A percentile compares a stretch with the other conserved stretches of the same genome.
Conservation (phyloP, 2,329 filamentous ascomycete species). For the Pezicula rhizophila region DNA sequence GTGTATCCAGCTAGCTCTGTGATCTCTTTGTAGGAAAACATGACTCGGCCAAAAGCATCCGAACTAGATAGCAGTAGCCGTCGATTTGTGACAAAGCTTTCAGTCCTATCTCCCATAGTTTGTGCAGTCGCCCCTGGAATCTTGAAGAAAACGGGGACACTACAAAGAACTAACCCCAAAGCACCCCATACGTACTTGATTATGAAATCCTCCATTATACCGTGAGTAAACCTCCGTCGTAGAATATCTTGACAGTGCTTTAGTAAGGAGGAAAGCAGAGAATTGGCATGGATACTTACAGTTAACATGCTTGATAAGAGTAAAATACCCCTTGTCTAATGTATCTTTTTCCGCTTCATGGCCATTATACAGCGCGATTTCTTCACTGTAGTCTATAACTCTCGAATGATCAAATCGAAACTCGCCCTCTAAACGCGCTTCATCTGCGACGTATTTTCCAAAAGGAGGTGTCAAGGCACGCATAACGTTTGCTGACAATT, state of each 20-base stretch:
- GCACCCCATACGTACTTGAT: slow-evolving; percentile 99
- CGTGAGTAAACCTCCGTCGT: slow-evolving; percentile 85
- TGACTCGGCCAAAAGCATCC: slow-evolving; percentile 89
- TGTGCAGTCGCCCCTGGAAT: slow-evolving; percentile 58
- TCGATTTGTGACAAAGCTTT: slow-evolving; percentile 87
- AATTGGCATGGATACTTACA: slow-evolving; percentile 13
- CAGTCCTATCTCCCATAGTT: slow-evolving; percentile 63
- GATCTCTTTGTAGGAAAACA: slow-evolving; percentile 98
- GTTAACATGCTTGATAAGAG: slow-evolving; percentile 97
- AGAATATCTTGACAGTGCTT: slow-evolving; percentile 58
- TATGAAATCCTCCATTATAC: slow-evolving; percentile 99
- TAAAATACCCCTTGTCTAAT: slow-evolving; percentile 97
- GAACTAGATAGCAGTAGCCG: slow-evolving; percentile 88
- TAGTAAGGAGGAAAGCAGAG: not conserved
- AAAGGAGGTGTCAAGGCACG: slow-evolving; percentile 91
- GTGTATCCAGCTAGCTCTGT: slow-evolving; percentile 95
- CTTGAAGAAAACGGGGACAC: slow-evolving; percentile 92
- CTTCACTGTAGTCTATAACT: slow-evolving; percentile 92
- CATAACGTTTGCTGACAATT: slow-evolving; percentile 87
- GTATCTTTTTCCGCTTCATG: slow-evolving; percentile 95
- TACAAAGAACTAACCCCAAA: slow-evolving; percentile 83
- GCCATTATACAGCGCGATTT: slow-evolving; percentile 85
- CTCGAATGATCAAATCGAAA: slow-evolving; percentile 93
- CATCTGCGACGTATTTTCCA: slow-evolving; percentile 94
- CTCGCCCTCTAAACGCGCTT: slow-evolving; percentile 89